Conservation (phyloP, 2,329 filamentous ascomycete genomes). For the Fusarium metavorans region DNA sequence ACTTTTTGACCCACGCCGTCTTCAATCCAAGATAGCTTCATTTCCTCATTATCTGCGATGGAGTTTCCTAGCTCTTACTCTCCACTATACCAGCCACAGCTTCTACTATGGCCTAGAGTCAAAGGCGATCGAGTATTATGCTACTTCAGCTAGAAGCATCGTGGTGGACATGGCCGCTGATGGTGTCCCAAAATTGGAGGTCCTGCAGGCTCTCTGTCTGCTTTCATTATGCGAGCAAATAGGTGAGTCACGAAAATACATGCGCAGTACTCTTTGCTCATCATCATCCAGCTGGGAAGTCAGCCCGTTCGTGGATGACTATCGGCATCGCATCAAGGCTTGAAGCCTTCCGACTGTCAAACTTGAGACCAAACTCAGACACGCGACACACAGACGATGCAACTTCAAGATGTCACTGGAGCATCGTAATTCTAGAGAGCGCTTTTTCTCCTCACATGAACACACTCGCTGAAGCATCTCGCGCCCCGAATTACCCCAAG, state of each 20-base stretch:
- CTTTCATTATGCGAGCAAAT: slow-evolving; percentile 38
- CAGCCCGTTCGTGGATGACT: slow-evolving; percentile 40
- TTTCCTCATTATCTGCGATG: slow-evolving; percentile 38
- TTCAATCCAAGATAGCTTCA: slow-evolving; percentile 10
- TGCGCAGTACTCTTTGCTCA: accelerated
- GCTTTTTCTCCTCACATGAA: slow-evolving; percentile 25
- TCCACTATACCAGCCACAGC: slow-evolving; percentile 17
- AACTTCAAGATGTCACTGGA: slow-evolving; percentile 33
- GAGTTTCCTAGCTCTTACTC: slow-evolving; percentile 28
- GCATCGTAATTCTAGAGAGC: slow-evolving; percentile 30
- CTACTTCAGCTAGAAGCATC: slow-evolving; percentile 26
- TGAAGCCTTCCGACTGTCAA: slow-evolving; percentile 23
- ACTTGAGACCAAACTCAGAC: not conserved
- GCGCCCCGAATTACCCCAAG: slow-evolving; percentile 22
- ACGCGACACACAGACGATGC: slow-evolving; percentile 6
- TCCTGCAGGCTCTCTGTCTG: slow-evolving; percentile 35
- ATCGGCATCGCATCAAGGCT: slow-evolving; percentile 37
- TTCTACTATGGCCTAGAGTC: slow-evolving; percentile 33
- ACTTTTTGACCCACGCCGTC: slow-evolving; percentile 17
- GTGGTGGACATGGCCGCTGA: slow-evolving; percentile 31
- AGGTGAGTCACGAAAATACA: not conserved
- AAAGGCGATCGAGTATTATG: slow-evolving; percentile 40
- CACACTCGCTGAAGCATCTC: not conserved
- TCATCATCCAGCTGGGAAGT: slow-evolving; percentile 18
- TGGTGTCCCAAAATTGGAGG: slow-evolving; percentile 21